Percentiles rank a stretch among this genome's conserved stretches.
phyloP scores from a whole-genome alignment of 192 early-diverging fungal genomes.

The Entophlyctis helioformis region DNA sequence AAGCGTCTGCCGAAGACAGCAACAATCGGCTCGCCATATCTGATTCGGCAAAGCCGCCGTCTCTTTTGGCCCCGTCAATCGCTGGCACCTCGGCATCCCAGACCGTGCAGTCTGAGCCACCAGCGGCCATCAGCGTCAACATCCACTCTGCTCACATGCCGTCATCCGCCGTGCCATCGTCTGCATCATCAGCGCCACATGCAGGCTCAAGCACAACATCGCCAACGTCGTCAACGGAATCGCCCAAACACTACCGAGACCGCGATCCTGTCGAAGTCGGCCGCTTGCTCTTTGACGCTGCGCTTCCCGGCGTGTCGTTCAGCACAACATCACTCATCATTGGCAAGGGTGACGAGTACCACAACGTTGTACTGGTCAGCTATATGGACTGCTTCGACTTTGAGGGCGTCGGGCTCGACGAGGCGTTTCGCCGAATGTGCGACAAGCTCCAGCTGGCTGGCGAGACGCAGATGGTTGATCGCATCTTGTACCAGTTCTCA shows the following conservation, averaged over 20 bases:
- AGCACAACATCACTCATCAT: conserved; percentile 10
- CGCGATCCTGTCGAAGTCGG: conserved; percentile 13
- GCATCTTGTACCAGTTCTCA: conserved; percentile 78
- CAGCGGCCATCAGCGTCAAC: too few relatives aligned
- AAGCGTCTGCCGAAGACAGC: too few relatives aligned
- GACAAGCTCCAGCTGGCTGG: conserved; percentile 69
- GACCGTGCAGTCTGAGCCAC: too few relatives aligned
- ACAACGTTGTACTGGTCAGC: conserved; percentile 38
- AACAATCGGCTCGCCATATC: too few relatives aligned
- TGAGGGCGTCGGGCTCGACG: conserved; percentile 51
- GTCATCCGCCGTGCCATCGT: too few relatives aligned
- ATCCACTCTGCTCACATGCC: too few relatives aligned
- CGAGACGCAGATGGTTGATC: conserved; percentile 87
- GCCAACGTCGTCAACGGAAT: too few relatives aligned
- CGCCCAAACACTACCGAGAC: conserved; percentile 1
- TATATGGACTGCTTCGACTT: conserved; percentile 83
- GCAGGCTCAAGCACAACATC: too few relatives aligned
- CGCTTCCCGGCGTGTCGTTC: conserved; percentile 5
- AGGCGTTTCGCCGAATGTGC: conserved; percentile 69
- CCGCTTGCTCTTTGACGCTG: conserved; percentile 6
- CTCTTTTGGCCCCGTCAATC: too few relatives aligned
- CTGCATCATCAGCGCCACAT: too few relatives aligned
- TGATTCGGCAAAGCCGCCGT: too few relatives aligned
- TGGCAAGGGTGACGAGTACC: conserved; percentile 22
- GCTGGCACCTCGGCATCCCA: too few relatives aligned